Conservation (phyloP, 1,284 basidiomycete genomes). For the Trichosporon sp. region DNA sequence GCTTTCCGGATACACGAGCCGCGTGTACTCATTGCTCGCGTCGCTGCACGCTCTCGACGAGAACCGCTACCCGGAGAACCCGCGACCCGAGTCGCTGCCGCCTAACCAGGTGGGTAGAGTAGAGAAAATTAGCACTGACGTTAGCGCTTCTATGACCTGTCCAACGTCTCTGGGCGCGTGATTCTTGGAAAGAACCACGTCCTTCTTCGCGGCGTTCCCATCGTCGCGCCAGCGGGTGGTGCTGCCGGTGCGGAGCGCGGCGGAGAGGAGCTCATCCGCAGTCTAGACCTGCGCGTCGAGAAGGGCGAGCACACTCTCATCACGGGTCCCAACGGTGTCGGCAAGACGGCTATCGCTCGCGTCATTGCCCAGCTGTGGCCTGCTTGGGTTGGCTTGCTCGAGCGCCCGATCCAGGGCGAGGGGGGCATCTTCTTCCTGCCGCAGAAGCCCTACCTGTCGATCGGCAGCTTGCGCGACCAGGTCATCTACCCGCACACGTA, state of each 20-base stretch:
- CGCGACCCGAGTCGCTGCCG: conserved; percentile 40
- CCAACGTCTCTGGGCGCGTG: conserved; percentile 57
- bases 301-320: conserved; percentile 90
- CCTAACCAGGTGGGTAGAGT: conserved; percentile 38
- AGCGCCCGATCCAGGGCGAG: conserved; percentile 58
- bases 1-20: conserved; percentile 85
- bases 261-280: conserved; percentile 69
- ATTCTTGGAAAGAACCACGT: conserved; percentile 59
- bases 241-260: conserved; percentile 60
- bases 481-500: conserved; percentile 71
- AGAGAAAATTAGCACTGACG: conserved; percentile 30
- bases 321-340: conserved; percentile 83
- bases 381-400: conserved; percentile 59
- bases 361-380: conserved; percentile 88
- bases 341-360: conserved; percentile 89
- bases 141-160: conserved; percentile 58
- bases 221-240: conserved; percentile 68
- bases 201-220: conserved; percentile 70
- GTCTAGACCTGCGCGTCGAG: conserved; percentile 70
- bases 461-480: conserved; percentile 85
- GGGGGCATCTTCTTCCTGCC: conserved; percentile 81
- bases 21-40: conserved; percentile 84
- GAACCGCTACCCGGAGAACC: conserved; percentile 49
- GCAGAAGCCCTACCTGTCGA: conserved; percentile 87
- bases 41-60: conserved; percentile 73